A percentile compares a stretch with the other conserved stretches of the same genome.
These are phyloP conservation scores for Brassica balearica DNA, from an alignment of 441 rosid genomes.

Conservation along the genomic window DNA sequence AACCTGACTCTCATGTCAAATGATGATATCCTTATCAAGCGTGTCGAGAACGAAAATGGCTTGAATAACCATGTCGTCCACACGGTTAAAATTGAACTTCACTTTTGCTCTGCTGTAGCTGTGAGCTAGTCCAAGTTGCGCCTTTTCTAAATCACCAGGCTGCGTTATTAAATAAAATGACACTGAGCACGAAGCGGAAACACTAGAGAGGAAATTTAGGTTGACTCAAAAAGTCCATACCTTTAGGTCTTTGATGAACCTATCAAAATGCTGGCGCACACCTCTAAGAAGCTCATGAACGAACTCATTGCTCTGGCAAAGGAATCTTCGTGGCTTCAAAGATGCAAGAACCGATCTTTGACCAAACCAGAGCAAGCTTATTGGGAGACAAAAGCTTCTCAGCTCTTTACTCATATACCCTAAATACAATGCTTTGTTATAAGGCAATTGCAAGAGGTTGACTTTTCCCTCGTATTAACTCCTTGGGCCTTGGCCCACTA, in stretches of 20 bases:
- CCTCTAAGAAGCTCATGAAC: conserved; percentile 89
- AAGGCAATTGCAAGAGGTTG: no score
- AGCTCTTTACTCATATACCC: conserved; percentile 83
- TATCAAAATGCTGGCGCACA: conserved; percentile 74
- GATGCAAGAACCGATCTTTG: conserved; percentile 83
- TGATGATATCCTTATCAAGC: conserved; percentile 84
- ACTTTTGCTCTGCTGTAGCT: conserved; percentile 95
- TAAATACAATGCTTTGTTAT: conserved; percentile 8
- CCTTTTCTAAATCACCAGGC: conserved; percentile 88
- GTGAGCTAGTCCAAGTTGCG: conserved; percentile 90
- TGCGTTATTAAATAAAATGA: conserved; percentile 31
- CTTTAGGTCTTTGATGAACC: conserved; percentile 85
- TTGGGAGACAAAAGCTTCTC: conserved; percentile 53
- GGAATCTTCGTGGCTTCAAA: conserved; percentile 75
- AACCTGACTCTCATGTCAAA: conserved; percentile 93
- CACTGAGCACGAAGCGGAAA: not conserved
- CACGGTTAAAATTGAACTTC: conserved; percentile 89
- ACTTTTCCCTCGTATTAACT: no score
- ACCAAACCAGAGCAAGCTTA: not conserved
- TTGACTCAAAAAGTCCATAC: conserved; percentile 44
- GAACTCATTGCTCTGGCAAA: conserved; percentile 83
- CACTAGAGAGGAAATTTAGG: not conserved
- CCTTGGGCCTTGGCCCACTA: no score
- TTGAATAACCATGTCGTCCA: conserved; percentile 91
- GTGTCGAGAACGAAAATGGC: conserved; percentile 85